These are phyloP conservation scores for Penicillium fuscoglaucum DNA, from an alignment of 2,329 filamentous ascomycete species.

Conservation along the genomic window DNA sequence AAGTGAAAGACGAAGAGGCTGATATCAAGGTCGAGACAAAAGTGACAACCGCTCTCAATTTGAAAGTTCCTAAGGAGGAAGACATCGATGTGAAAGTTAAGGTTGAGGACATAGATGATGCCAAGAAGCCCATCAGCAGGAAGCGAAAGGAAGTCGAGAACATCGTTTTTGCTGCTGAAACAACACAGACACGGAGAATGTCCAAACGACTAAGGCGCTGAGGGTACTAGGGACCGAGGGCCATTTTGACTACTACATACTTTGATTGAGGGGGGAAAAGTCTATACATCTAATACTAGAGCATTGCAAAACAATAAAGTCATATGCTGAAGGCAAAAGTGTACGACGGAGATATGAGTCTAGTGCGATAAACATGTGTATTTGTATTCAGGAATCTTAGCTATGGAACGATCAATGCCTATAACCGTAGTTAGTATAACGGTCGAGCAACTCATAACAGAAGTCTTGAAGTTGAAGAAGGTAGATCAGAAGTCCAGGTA, in stretches of 20 bases:
- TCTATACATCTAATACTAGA: neutral
- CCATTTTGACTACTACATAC: neutral
- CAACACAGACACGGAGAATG: conserved; percentile 30
- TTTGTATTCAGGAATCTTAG: neutral
- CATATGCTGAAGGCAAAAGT: neutral
- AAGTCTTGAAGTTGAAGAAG: conserved; percentile 7
- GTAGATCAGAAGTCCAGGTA: conserved; percentile 76
- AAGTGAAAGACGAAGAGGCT: conserved; percentile 32
- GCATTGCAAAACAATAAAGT: neutral
- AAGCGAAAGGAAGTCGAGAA: conserved; percentile 23
- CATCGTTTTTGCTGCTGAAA: conserved; percentile 23
- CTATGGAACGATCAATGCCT: conserved; percentile 2
- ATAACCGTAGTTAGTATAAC: conserved; percentile 25
- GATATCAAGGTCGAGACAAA: conserved; percentile 31
- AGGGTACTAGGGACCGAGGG: neutral
- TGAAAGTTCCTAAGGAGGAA: conserved; percentile 30
- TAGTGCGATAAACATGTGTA: neutral
- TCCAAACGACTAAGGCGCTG: conserved; percentile 33
- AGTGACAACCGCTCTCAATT: conserved; percentile 27
- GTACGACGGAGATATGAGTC: neutral
- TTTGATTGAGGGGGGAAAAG: too few species aligned
- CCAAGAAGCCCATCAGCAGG: conserved; percentile 14
- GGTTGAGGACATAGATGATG: conserved; percentile 17
- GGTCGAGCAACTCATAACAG: conserved; percentile 12
- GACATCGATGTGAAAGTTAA: conserved; percentile 22